Evolutionary conservation across 306 rosid species (phyloP), one percentile per base, ranked within the genome.

Genomic region (Begonia loranthoides): DNA sequence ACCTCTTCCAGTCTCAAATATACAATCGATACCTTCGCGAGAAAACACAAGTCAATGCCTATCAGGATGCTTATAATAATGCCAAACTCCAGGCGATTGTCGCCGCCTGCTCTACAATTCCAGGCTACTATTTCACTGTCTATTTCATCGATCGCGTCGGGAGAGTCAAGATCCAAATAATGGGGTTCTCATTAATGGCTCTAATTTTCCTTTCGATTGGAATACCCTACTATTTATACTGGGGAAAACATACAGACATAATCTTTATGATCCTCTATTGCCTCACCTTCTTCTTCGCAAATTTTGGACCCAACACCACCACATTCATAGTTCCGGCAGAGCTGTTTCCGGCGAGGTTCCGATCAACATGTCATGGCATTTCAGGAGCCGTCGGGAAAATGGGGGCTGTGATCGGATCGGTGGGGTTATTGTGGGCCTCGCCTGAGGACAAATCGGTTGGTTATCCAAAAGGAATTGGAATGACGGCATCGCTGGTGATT

Each of bases 301-400:
- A 87, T 36, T 87, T 87, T 12, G 95, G 95, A n/a, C 95, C 95
- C 13, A 87, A 87, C 69, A 82, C 95, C n/a, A 86, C 95, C 2
- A 82, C 93, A 9, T 86, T 79, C 19, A 77, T 86, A 4, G 73
- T 82, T 50, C 93, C 93, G 0, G 93, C 93, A 0, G 93, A 87
- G 45, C 93, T 87, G 5, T 79, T 87, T 13, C 95, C 93, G 0
- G 93, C 95, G 1, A 64, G 95, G 56, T 79, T 82, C 19, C 45
- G 95, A 33, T 72, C 95, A 3, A 87, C 93, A 0, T 87, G 95
- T 54, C 93, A 87, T 33, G 95, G 93, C 3, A 79, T 87, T 21
- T 70, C 95, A 1, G 95, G 93, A 33, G 95, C 95, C 0, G 41
- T 24, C 0, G 93, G 95, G 0, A 87, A 87, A 58, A 54, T 69